These are phyloP conservation scores for Scutellaria baicalensis DNA, from an alignment of 257 asterid genomes.

Conservation along the genomic window DNA sequence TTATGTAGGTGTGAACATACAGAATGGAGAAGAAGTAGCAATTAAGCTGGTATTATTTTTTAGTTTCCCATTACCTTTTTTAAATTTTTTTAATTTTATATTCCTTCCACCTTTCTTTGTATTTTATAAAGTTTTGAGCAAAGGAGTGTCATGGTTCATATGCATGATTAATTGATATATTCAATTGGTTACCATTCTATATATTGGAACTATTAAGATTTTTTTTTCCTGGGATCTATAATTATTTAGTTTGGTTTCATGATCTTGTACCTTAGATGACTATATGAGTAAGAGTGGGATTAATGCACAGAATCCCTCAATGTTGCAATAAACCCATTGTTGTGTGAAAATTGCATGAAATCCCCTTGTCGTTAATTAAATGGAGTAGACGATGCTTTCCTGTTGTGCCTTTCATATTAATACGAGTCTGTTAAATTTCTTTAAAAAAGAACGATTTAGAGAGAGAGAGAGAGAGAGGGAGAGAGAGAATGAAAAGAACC, in stretches of 20 bases:
- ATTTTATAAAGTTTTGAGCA: slow-evolving; percentile 6
- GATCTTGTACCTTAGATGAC: not conserved
- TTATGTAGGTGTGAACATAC: slow-evolving; percentile 68
- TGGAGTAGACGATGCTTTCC: too few species aligned
- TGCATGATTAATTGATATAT: not conserved
- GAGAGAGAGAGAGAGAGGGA: too few species aligned
- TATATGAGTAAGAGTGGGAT: not conserved
- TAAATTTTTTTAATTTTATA: not conserved
- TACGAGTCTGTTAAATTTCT: too few species aligned
- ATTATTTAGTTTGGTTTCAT: not conserved
- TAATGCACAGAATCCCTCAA: too few species aligned
- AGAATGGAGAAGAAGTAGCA: slow-evolving; percentile 94
- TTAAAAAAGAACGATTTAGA: too few species aligned
- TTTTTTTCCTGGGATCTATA: not conserved
- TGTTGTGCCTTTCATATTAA: too few species aligned
- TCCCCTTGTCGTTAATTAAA: too few species aligned
- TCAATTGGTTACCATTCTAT: not conserved
- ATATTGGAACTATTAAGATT: not conserved
- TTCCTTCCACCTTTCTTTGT: not conserved
- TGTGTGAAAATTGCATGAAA: too few species aligned
- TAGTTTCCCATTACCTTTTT: not conserved
- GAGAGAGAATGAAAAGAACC: too few species aligned
- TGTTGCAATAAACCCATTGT: too few species aligned
- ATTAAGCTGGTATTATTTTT: slow-evolving; percentile 66
- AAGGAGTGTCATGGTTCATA: not conserved